These are phyloP conservation scores for Aspergillus novoparasiticus DNA, from an alignment of 2,329 filamentous ascomycete species.

Conservation along the genomic window DNA sequence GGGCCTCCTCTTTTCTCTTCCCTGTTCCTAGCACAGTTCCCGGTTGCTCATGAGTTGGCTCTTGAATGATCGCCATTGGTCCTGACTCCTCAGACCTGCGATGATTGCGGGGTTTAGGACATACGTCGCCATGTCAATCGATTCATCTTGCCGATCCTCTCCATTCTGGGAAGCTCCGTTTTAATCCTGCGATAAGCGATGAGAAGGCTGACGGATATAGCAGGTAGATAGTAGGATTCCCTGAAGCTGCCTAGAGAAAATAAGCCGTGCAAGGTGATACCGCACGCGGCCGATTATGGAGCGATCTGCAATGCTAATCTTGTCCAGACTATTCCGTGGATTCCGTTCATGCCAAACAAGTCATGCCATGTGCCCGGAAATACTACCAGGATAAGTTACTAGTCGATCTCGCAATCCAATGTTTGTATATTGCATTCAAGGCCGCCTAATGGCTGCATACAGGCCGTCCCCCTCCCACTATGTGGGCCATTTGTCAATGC, in stretches of 20 bases:
- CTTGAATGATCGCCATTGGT: background rate
- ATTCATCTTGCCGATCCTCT: constrained; percentile 1
- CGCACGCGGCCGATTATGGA: background rate
- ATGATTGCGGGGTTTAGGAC: background rate
- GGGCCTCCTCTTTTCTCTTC: background rate
- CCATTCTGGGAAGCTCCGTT: background rate
- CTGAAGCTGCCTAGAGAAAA: background rate
- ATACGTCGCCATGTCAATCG: background rate
- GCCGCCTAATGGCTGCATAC: background rate
- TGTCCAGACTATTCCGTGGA: background rate
- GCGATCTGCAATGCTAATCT: background rate
- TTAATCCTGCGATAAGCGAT: constrained; percentile 1
- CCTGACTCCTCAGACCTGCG: background rate
- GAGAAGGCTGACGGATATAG: background rate
- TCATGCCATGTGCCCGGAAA: background rate
- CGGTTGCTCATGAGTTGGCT: background rate
- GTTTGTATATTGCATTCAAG: background rate
- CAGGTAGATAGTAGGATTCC: background rate
- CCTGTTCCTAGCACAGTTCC: background rate
- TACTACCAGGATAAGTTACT: constrained; percentile 11
- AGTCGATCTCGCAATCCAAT: background rate
- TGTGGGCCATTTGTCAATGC: background rate
- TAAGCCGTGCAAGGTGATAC: background rate
- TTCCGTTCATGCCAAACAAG: background rate
- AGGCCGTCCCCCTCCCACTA: constrained; percentile 8